Evolutionary conservation across 305 asterid genomes (phyloP).

Genomic region (Fraxinus platypoda): DNA sequence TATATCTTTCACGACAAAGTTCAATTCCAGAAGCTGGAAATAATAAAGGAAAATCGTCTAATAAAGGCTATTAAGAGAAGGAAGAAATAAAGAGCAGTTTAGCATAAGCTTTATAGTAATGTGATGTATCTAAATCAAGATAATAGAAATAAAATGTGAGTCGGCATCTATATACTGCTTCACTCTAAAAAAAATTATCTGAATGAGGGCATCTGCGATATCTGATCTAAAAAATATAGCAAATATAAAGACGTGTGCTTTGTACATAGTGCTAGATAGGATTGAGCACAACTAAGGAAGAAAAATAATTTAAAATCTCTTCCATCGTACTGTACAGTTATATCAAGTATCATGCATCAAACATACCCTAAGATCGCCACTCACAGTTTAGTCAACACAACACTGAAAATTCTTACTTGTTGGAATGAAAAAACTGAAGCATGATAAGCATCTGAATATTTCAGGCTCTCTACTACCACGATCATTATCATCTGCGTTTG

Average conservation of each 20-base stretch:
- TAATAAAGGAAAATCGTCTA: background rate
- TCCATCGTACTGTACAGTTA: background rate
- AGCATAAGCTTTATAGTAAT: background rate
- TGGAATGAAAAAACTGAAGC: constrained; percentile 86
- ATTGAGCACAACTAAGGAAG: background rate
- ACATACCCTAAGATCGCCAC: background rate
- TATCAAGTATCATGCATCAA: background rate
- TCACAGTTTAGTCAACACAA: constrained; percentile 3
- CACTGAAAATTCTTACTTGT: constrained; percentile 39
- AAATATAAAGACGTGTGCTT: background rate
- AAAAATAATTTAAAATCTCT: background rate
- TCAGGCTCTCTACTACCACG: constrained; percentile 46
- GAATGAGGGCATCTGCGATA: background rate
- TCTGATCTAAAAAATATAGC: background rate
- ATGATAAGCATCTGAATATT: constrained; percentile 81
- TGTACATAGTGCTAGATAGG: background rate
- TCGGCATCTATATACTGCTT: background rate
- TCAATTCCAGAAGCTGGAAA: background rate
- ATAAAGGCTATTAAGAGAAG: background rate
- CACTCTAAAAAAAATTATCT: background rate
- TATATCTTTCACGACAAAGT: background rate
- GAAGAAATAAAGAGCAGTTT: background rate
- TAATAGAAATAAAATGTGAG: background rate
- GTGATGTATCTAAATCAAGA: background rate
- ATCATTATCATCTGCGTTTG: constrained; percentile 34